Evolutionary conservation across 1,139 yeast species (phyloP), one percentile per base, ranked within the genome.

Genomic region (Saccharomyces hybrid): DNA sequence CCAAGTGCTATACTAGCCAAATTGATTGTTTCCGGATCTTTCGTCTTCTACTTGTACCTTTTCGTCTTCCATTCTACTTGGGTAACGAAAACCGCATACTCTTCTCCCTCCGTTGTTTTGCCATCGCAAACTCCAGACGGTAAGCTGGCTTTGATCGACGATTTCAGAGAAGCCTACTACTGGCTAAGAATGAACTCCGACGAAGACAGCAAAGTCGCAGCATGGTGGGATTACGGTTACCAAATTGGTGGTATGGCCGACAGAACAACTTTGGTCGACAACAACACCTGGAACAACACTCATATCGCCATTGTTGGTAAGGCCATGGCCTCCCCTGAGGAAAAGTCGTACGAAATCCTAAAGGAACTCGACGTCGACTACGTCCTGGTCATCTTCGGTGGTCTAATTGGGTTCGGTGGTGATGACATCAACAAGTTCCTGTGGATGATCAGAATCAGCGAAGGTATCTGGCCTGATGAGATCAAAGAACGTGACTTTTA

Each of bases 151-250:
- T 76, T 93, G 63, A 95, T 95, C 68, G 99, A 95, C 71, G 99
- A 95, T 72, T 95, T 85, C 77, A 85, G 99, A 75, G 99, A 95
- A 76, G 99, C 99, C 5, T 95, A 95, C 76, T 93, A 93, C 73
- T 95, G 99, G 99, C 78, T 95, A 64, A 84, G 99, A 68, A 90
- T 93, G 96, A 95, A 95, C 74, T 93, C 99, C 0, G 83, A 88
- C 3, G 97, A 91, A 70, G 99, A 95, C 69, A 87, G 97, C 50
- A 90, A 88, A 72, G 86, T 95, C 59, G 89, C 95, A 87, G 87
- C 98, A 7, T 95, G 99, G 99, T 95, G 99, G 99, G 99, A 95
- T 77, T 95, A 95, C 70, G 99, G 99, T 54, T 95, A 95, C 73
- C 99, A 95, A 74, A 95, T 95, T 67, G 99, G 99, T 64, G 99